phyloP scores from a whole-genome alignment of 306 rosid species.

The Benincasa hispida region DNA sequence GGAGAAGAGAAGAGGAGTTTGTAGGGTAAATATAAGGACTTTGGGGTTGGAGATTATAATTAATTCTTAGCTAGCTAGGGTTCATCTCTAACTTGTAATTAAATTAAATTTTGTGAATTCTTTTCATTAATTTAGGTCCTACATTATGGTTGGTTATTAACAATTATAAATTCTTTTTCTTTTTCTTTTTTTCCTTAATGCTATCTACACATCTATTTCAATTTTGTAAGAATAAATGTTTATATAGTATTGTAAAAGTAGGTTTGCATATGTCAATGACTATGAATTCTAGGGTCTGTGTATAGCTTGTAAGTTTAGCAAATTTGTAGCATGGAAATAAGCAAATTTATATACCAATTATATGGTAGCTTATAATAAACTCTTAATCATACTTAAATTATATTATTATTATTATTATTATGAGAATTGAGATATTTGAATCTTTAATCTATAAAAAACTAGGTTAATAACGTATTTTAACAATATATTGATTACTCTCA shows the following conservation, averaged over 20 bases:
- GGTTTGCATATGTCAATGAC: background rate
- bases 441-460: background rate
- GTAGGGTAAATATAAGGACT: background rate
- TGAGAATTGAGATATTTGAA: background rate
- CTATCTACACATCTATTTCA: background rate
- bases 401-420: too few relatives aligned
- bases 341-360: background rate
- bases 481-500: too few relatives aligned
- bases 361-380: background rate
- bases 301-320: background rate
- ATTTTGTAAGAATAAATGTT: background rate
- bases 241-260: background rate
- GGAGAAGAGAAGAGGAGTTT: background rate
- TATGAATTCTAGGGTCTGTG: background rate
- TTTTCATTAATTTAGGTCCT: background rate
- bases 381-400: background rate
- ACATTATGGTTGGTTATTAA: background rate
- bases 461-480: too few relatives aligned
- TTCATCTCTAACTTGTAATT: background rate
- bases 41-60: background rate
- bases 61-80: background rate
- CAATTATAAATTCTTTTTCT: background rate
- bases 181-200: background rate
- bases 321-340: background rate
- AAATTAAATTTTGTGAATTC: background rate